Base-by-base conservation (phyloP, 225 moss, liverwort and hornwort genomes). In the Sphagnum contortum region DNA sequence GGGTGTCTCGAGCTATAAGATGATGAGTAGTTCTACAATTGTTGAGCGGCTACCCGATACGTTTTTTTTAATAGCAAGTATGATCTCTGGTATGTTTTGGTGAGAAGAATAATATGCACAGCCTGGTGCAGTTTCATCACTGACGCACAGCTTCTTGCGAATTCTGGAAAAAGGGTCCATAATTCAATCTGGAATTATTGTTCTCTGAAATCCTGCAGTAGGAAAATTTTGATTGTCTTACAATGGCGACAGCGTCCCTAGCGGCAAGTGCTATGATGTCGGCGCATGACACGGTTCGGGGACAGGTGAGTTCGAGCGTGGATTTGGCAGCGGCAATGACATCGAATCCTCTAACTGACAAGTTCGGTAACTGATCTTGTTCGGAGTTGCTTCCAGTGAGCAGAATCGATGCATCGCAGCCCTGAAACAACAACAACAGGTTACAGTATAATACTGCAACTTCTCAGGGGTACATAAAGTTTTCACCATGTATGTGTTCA, bases 381-480 rank as follows among this genome's bases (percentile, higher is more conserved):
- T 87, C 87, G 8, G 83, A 71, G 4, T 68, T 75, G 13, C 68
- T 72, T 5, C 72, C 60, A 45, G 48, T 76, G 13, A 87, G 66
- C 11, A 87, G 74, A 29, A 87, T 67, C 5, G 87, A 87, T 2
- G 52, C 87, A 45, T 87, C 87, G 49, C 87, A 87, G 2, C 87
- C 87, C 83, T 87, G 76, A 5, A 8, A 64, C 6, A 48, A 62
- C 47, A 13, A 60, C 60, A 12, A 7, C 9, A 6, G 8, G 1
- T 2, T 48, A 3, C 8, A 5, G 45, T 12, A 60, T 12, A 13
- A 12, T 6, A 13, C 60, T 60, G 14, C 60, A 13, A 9, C 9
- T 6, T 60, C 60, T 13, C n/a, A 60, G 1, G 2, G 1, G 12
- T 12, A 7, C 29, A 29, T 29, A 1, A 29, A 29, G 29, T 29